phyloP scores from a whole-genome alignment of 192 early-diverging fungal genomes.

The Gonapodya prolifera region DNA sequence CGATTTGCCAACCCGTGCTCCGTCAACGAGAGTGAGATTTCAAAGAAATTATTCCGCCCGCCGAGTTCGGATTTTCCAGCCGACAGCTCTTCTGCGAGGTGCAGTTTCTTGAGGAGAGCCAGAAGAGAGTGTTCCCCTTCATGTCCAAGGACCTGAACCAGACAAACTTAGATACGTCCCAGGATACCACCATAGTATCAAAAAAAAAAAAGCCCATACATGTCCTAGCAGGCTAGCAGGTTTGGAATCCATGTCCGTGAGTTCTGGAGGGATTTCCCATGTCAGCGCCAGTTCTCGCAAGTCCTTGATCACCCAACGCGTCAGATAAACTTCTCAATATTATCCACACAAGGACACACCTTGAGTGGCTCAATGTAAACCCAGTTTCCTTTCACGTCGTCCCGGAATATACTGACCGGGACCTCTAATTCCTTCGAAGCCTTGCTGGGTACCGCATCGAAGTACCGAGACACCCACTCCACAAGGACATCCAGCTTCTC shows the following conservation, averaged over 20 bases:
- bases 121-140: constrained; percentile 21
- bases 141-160: constrained; percentile 14
- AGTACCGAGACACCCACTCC: constrained; percentile 7
- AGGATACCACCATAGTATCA: too few species aligned
- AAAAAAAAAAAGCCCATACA: not conserved
- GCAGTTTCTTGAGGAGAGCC: constrained; percentile 14
- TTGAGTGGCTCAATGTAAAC: constrained; percentile 26
- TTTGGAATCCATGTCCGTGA: constrained; percentile 15
- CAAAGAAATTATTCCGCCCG: constrained; percentile 17
- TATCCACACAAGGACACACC: not conserved
- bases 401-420: constrained; percentile 7
- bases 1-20: constrained; percentile 16
- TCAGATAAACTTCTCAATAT: not conserved
- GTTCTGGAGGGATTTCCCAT: constrained; percentile 24
- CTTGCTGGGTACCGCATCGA: constrained; percentile 7
- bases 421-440: not conserved
- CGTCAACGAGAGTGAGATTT: constrained; percentile 20
- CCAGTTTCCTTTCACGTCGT: constrained; percentile 7
- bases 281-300: constrained; percentile 16
- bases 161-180: too few species aligned
- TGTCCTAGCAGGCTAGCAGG: constrained; percentile 14
- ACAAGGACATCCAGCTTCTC: constrained; percentile 14
- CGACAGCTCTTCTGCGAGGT: constrained; percentile 18
- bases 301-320: constrained; percentile 8
- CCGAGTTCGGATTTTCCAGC: constrained; percentile 17